Percentiles rank a stretch among this genome's conserved stretches.
Evolutionary conservation across 805 yeast species (phyloP).

Genomic region (Scheffersomyces ergatensis): DNA sequence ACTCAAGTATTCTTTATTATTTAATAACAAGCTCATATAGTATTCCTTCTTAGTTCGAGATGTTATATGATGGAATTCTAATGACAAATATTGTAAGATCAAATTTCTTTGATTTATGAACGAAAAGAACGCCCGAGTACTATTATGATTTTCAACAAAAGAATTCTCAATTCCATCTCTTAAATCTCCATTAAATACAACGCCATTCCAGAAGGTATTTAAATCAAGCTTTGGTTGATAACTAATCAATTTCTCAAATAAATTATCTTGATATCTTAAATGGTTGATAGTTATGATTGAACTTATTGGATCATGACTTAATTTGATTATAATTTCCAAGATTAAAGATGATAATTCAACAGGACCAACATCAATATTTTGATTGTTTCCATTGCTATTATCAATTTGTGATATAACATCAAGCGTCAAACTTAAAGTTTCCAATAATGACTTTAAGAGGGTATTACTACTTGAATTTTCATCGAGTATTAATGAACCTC

Average conservation of each 20-base stretch:
- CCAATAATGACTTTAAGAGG: constrained; percentile 52
- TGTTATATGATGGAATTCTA: constrained; percentile 67
- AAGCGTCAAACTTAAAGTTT: constrained; percentile 48
- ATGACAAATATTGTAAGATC: constrained; percentile 61
- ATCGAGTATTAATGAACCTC: constrained; percentile 35
- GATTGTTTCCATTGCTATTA: constrained; percentile 26
- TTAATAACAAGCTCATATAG: constrained; percentile 54
- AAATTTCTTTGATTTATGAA: constrained; percentile 62
- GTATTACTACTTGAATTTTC: constrained; percentile 52
- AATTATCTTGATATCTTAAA: constrained; percentile 47
- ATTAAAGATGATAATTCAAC: constrained; percentile 56
- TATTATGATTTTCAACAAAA: constrained; percentile 29
- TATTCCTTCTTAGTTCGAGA: constrained; percentile 50
- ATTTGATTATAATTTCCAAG: constrained; percentile 59
- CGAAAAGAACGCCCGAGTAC: constrained; percentile 54
- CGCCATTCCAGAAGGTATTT: constrained; percentile 53
- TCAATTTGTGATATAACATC: constrained; percentile 37
- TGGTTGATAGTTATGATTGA: constrained; percentile 48
- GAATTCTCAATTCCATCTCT: constrained; percentile 22
- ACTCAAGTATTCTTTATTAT: constrained; percentile 45
- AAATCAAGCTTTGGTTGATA: constrained; percentile 55
- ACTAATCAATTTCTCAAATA: constrained; percentile 51
- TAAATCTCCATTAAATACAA: constrained; percentile 42
- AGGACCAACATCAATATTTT: constrained; percentile 49
- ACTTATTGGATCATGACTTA: constrained; percentile 58